A percentile compares a stretch with the other conserved stretches of the same genome.
Evolutionary conservation across 352 stramenopile species (phyloP).

Genomic region (Phytophthora multivora): DNA sequence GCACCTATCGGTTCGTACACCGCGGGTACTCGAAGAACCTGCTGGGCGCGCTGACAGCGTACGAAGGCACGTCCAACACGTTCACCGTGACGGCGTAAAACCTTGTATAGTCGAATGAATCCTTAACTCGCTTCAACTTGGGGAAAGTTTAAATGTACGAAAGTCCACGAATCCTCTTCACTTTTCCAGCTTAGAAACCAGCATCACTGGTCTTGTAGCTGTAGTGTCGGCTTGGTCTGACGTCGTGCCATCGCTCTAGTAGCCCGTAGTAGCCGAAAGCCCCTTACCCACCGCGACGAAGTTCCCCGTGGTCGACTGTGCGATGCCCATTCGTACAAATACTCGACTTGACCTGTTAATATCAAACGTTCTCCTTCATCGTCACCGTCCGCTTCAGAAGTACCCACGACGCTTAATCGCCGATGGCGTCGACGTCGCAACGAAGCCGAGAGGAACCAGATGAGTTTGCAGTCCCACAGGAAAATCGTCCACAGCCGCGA

Average conservation of each 20-base stretch:
- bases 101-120: not conserved
- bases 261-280: constrained; percentile 6
- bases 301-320: not conserved
- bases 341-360: constrained; percentile 32
- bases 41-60: not conserved
- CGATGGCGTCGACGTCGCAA: constrained; percentile 15
- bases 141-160: too few species aligned
- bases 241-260: constrained; percentile 2
- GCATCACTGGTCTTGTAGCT: not conserved
- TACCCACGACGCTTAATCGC: constrained; percentile 2
- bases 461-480: constrained; percentile 32
- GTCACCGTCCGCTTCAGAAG: constrained; percentile 1
- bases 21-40: constrained; percentile 16
- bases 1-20: constrained; percentile 48
- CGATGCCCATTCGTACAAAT: constrained; percentile 27
- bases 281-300: constrained; percentile 5
- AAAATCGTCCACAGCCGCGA: constrained; percentile 31
- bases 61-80: not conserved
- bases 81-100: not conserved
- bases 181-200: too few species aligned
- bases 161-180: too few species aligned
- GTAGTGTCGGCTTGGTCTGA: not conserved
- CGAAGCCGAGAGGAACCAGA: constrained; percentile 24
- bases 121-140: not conserved
- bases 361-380: constrained; percentile 32